These are phyloP conservation scores for Lactarius trivialis DNA, from an alignment of 768 basidiomycete species.

Conservation along the genomic window DNA sequence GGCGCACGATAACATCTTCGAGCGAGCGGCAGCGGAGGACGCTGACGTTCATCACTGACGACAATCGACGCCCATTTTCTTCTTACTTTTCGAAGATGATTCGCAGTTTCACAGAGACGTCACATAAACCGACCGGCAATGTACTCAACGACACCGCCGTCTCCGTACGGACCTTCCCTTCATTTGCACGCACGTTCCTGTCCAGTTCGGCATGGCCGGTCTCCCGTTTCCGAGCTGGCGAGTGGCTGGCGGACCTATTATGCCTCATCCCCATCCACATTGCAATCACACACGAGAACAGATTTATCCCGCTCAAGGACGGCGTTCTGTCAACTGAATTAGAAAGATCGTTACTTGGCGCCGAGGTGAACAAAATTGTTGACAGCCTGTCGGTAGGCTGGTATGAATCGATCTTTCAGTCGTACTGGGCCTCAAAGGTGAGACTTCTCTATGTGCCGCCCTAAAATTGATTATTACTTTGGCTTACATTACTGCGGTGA, in stretches of 20 bases:
- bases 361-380: constrained; percentile 1
- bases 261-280: constrained; percentile 63
- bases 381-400: constrained; percentile 46
- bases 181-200: constrained; percentile 25
- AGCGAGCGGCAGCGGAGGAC: no score
- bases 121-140: no score
- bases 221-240: constrained; percentile 43
- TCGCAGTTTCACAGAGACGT: constrained; percentile 41
- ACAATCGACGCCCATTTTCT: constrained; percentile 32
- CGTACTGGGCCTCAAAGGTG: constrained; percentile 50
- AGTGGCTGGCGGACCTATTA: constrained; percentile 56
- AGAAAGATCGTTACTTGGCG: no score
- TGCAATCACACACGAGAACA: constrained; percentile 52
- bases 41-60: no score
- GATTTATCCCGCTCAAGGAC: constrained; percentile 50
- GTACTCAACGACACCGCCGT: constrained; percentile 36
- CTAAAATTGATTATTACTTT: not conserved
- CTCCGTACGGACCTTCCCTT: constrained; percentile 28
- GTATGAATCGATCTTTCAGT: constrained; percentile 53
- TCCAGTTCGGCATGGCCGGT: constrained; percentile 21
- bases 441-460: not conserved
- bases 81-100: constrained; percentile 43
- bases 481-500: not conserved
- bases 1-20: no score
- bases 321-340: no score